Percentiles rank a stretch among this genome's conserved stretches.
These are phyloP conservation scores for Cytospora paraplurivora DNA, from an alignment of 2,329 filamentous ascomycete species.

Conservation along the genomic window DNA sequence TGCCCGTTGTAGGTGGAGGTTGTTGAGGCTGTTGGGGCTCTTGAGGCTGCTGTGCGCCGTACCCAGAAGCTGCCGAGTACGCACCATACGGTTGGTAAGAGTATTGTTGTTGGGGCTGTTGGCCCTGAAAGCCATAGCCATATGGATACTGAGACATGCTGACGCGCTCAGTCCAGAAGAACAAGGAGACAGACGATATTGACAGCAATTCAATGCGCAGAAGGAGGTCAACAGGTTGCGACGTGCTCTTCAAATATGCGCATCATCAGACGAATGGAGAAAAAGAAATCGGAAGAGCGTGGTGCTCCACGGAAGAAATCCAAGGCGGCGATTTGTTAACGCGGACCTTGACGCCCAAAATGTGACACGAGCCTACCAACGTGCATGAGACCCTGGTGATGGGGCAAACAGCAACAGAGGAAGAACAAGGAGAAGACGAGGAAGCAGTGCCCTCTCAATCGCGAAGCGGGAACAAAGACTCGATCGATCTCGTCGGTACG, in stretches of 20 bases:
- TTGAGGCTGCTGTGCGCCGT: constrained; percentile 26
- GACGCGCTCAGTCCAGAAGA: constrained; percentile 20
- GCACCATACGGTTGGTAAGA: constrained; percentile 30
- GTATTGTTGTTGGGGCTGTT: constrained; percentile 35
- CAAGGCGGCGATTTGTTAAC: constrained; percentile 1
- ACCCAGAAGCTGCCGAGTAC: constrained; percentile 28
- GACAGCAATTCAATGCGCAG: constrained; percentile 19
- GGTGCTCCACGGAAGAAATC: background rate
- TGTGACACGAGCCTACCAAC: constrained; percentile 23
- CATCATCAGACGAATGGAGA: constrained; percentile 20
- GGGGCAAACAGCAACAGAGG: background rate
- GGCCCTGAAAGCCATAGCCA: constrained; percentile 38
- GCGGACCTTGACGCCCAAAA: constrained; percentile 7
- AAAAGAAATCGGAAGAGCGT: constrained; percentile 8
- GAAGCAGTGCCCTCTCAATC: background rate
- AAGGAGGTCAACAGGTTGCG: constrained; percentile 13
- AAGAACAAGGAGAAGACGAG: background rate
- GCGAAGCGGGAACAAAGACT: background rate
- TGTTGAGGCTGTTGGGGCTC: constrained; percentile 25
- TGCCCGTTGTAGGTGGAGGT: constrained; percentile 24
- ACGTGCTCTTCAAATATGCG: constrained; percentile 9
- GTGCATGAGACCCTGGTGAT: constrained; percentile 15
- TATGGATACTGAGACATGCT: constrained; percentile 46
- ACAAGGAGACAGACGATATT: constrained; percentile 24
- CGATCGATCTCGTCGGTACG: background rate